Evolutionary conservation across 2,329 filamentous ascomycete species (phyloP), one percentile per base, ranked within the genome.

Genomic region (Alternaria viburni): DNA sequence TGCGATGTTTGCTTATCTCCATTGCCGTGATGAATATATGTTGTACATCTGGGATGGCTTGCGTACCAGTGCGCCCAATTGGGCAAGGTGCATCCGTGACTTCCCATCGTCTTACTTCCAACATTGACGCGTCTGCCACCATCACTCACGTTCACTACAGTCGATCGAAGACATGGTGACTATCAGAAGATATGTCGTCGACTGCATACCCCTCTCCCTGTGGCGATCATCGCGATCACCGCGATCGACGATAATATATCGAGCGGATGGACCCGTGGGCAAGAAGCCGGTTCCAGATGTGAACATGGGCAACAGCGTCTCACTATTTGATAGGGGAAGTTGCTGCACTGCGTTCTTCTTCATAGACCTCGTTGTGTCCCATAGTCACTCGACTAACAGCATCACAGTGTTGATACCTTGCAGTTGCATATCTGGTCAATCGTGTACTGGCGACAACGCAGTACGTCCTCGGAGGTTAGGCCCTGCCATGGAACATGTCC

Each of bases 401-500:
- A 41, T 17, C 9, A 6, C n/a, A 41, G 36, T 41, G 36, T 41
- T 1, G n/a, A 41, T 41, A 41, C 15, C 15, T 10, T 41, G 32
- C 32, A 41, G 15, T 41, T 41, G 32, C 4, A 41, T 41, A 1
- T 41, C 9, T 5, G 36, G 36, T 41, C 5, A 1, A 41, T 0
- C n/a, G n/a, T 11, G 36, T 41, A 41, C 36, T 41, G n/a, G 9
- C 36, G n/a, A 41, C 1, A 17, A 41, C 8, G 1, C 9, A 41
- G n/a, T 1, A 11, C 9, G 15, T 11, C n/a, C 36, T 2, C n/a
- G 36, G n/a, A 11, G 9, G 2, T 17, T 41, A 9, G 8, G n/a
- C n/a, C 0, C 1, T 41, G 4, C 36, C 36, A 41, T 41, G 9
- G 15, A 10, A 1, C 0, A 41, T 11, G 15, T 17, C 4, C n/a